Evolutionary conservation across 768 basidiomycete species (phyloP).

Genomic region (Candolleomyces eurysporus): DNA sequence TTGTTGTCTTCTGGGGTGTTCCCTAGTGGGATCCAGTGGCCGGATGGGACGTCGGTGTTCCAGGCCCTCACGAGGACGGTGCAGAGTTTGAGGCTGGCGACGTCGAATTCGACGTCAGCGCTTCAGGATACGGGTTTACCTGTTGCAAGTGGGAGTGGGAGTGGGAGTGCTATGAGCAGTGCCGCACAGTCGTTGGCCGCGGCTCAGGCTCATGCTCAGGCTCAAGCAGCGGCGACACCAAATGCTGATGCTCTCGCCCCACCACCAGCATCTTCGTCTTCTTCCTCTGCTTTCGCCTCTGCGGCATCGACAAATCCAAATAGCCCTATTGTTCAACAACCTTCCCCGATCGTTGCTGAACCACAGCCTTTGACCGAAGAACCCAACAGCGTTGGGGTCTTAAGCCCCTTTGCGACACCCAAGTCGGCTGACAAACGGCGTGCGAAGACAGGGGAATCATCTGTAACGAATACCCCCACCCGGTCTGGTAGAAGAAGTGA

Average conservation of each 20-base stretch:
- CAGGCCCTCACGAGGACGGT: slow-evolving; percentile 53
- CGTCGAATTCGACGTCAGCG: not conserved
- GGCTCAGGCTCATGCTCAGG: not conserved
- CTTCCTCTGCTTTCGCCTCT: slow-evolving; percentile 7
- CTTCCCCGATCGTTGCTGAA: not conserved
- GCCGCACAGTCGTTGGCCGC: not conserved
- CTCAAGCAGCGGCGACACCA: not conserved
- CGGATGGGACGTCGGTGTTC: slow-evolving; percentile 48
- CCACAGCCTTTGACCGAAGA: not conserved
- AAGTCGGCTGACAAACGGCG: not conserved
- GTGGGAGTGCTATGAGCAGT: not conserved
- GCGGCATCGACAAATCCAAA: slow-evolving; percentile 7
- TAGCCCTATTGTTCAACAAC: not conserved
- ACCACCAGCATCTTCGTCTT: not conserved
- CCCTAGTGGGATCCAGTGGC: slow-evolving; percentile 26
- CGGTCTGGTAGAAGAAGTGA: slow-evolving; percentile 1
- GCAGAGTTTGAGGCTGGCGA: slow-evolving; percentile 42
- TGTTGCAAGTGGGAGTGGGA: no score
- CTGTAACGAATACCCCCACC: not conserved
- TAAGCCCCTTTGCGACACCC: not conserved
- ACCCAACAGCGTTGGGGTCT: not conserved
- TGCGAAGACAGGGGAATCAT: not conserved
- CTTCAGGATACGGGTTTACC: not conserved
- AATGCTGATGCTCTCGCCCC: not conserved
- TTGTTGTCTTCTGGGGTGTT: not conserved